phyloP scores from a whole-genome alignment of 768 basidiomycete genomes.

The Trametes cinnabarina region DNA sequence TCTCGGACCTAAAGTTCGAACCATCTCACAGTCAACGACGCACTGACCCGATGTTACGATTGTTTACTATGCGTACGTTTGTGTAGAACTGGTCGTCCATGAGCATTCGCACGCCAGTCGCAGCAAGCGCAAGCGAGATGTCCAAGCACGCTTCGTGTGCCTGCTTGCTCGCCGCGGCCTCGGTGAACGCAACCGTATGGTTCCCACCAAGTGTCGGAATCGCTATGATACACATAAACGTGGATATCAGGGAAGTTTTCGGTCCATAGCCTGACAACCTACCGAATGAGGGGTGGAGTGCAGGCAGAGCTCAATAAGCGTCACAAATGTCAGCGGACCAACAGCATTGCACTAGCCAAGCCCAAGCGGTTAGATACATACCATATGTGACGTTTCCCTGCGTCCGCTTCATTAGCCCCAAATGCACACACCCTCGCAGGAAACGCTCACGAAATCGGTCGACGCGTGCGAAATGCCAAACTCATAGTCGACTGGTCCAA shows the following conservation, averaged over 20 bases:
- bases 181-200: conserved; percentile 69
- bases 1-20: conserved; percentile 42
- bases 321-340: neutral
- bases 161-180: conserved; percentile 54
- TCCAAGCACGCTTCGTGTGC: conserved; percentile 69
- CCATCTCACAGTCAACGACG: neutral
- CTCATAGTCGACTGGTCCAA: conserved; percentile 60
- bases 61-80: conserved; percentile 42
- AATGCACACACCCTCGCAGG: neutral
- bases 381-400: conserved; percentile 79
- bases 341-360: no score
- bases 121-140: conserved; percentile 69
- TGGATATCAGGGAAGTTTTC: neutral
- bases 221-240: conserved; percentile 39
- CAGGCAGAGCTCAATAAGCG: conserved; percentile 47
- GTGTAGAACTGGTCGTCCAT: conserved; percentile 64
- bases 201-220: conserved; percentile 84
- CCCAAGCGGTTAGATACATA: conserved; percentile 31
- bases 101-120: conserved; percentile 64
- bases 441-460: conserved; percentile 71
- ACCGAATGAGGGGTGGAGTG: conserved; percentile 73
- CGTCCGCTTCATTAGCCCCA: neutral
- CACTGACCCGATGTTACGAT: no score
- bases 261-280: neutral
- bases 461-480: conserved; percentile 71